Percentiles rank a stretch among this genome's conserved stretches.
Conservation (phyloP, 1,139 yeast species). For the Starmera stellimalicola region DNA sequence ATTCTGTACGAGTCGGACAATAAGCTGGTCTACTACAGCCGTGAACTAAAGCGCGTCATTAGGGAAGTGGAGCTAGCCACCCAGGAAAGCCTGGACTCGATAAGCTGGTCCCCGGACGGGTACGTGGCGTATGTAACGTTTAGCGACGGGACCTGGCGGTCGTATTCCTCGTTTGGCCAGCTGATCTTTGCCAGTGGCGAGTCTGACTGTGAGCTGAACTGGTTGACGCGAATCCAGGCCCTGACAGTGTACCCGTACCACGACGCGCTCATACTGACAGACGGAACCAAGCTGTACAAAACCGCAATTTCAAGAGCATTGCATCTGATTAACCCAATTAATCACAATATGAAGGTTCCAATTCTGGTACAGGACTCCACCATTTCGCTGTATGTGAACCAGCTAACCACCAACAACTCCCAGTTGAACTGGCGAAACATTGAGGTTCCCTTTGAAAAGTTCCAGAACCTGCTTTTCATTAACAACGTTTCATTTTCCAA, state of each 20-base stretch:
- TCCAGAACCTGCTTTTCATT: constrained; percentile 15
- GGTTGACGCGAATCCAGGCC: constrained; percentile 10
- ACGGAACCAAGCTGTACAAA: constrained; percentile 3
- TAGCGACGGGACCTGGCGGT: constrained; percentile 24
- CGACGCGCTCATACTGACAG: constrained; percentile 5
- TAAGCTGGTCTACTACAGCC: constrained; percentile 11
- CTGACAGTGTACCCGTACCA: constrained; percentile 3
- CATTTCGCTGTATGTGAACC: constrained; percentile 15
- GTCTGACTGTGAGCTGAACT: constrained; percentile 17
- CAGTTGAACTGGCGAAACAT: constrained; percentile 14
- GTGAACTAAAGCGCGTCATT: constrained; percentile 4
- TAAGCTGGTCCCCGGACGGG: constrained; percentile 21
- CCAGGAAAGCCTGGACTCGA: constrained; percentile 14
- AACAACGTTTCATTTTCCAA: constrained; percentile 22
- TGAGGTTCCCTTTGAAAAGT: constrained; percentile 15
- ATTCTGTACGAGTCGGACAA: constrained; percentile 12
- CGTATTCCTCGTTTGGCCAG: constrained; percentile 27
- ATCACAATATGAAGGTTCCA: constrained; percentile 14
- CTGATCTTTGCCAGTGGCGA: constrained; percentile 27
- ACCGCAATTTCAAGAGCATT: constrained; percentile 5
- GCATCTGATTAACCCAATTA: constrained; percentile 6
- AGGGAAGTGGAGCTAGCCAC: constrained; percentile 3
- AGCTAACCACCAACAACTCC: constrained; percentile 4
- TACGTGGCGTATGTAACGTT: constrained; percentile 19
- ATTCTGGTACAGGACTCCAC: constrained; percentile 10